Base-by-base conservation (phyloP, 345 rosid species). In the Tarenaya hassleriana region DNA sequence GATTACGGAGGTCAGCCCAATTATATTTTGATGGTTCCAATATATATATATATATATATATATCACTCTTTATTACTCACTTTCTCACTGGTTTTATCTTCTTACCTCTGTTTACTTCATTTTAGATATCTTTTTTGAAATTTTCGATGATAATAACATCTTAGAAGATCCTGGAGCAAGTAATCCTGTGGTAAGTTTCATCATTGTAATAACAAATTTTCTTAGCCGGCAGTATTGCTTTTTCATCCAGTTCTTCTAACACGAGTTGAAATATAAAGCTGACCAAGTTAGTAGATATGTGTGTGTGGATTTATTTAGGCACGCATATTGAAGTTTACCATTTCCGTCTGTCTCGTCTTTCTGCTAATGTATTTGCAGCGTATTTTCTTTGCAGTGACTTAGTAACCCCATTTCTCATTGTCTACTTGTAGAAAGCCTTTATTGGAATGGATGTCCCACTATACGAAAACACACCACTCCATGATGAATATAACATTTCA, bases 91-190 rank as follows among this genome's bases (percentile, higher is more conserved):
- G 37, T 29, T 47, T 12, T 50, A 16, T 24, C 52, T 12, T 42
- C 7, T n/a, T 34, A n/a, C 10, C 0, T 59, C 32, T 49, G 8
- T 17, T 8, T 15, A 15, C 19, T 10, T 17, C 11, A 32, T 39
- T 68, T 9, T 80, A 91, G 98, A 87, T 71, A 81, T 87, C 53
- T 84, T 80, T 69, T 84, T 91, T 61, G 89, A 87, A 59, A 78
- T 87, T 70, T 79, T 68, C 33, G 95, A 91, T 49, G 75, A 77
- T 32, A 75, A 57, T 64, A 91, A 87, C 69, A 77, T 91, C 68
- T 61, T 91, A 68, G 74, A 74, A 75, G 96, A 87, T 73, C 92
- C 64, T 51, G 87, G 83, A 73, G 94, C 95, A 47, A 84, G 75
- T 62, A 91, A 79, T 63, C 96, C 88, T 39, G 96, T 91, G 84